These are phyloP conservation scores for Cylindrotheca fusiformis DNA, from an alignment of 108 stramenopile genomes.

Conservation along the genomic window DNA sequence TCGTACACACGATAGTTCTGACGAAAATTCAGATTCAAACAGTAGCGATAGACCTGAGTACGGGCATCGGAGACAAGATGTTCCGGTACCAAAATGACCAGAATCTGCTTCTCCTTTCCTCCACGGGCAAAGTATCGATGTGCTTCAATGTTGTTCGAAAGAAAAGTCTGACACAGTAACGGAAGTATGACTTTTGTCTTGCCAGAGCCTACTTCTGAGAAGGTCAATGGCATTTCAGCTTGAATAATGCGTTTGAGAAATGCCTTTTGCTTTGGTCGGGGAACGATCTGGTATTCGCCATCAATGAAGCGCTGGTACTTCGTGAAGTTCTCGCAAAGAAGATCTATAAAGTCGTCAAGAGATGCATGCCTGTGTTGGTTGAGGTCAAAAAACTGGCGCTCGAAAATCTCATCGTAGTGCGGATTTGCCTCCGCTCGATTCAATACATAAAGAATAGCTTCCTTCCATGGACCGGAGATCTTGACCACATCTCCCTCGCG, in stretches of 20 bases:
- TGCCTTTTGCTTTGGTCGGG: constrained; percentile 22
- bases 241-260: constrained; percentile 31
- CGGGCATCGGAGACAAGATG: constrained; percentile 30
- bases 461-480: constrained; percentile 31
- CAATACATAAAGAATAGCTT: constrained; percentile 30
- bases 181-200: constrained; percentile 39
- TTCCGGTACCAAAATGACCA: constrained; percentile 33
- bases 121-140: constrained; percentile 22
- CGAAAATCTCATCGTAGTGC: constrained; percentile 28
- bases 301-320: constrained; percentile 28
- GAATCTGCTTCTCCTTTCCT: constrained; percentile 25
- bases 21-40: constrained; percentile 30
- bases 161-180: constrained; percentile 29
- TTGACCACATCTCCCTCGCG: constrained; percentile 12
- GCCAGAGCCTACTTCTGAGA: constrained; percentile 28
- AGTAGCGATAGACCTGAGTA: constrained; percentile 30
- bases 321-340: constrained; percentile 23
- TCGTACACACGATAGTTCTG: constrained; percentile 33
- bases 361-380: constrained; percentile 22
- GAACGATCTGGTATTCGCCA: constrained; percentile 28
- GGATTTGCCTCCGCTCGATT: constrained; percentile 6
- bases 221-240: constrained; percentile 27
- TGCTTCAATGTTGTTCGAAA: constrained; percentile 29
- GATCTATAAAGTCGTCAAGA: constrained; percentile 21
- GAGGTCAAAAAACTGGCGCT: constrained; percentile 27